These are phyloP conservation scores for Talaromyces sp. DNA, from an alignment of 2,329 filamentous ascomycete genomes.

Conservation along the genomic window DNA sequence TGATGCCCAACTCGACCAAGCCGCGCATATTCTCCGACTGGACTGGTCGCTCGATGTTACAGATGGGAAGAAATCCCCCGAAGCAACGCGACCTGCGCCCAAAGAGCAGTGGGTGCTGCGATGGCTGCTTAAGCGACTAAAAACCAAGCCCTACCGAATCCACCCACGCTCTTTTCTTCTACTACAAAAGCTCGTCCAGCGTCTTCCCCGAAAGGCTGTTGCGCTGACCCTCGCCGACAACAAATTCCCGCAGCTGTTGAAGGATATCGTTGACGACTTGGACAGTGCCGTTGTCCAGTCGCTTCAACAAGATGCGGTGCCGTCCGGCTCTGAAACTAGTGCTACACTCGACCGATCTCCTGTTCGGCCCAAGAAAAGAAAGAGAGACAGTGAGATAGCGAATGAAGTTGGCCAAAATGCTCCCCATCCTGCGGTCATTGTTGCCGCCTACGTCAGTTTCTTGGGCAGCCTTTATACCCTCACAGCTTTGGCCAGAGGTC, in stretches of 20 bases:
- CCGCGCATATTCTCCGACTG: constrained; percentile 38
- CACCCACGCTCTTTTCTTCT: constrained; percentile 47
- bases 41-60: constrained; percentile 19
- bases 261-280: constrained; percentile 59
- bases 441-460: constrained; percentile 27
- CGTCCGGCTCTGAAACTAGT: constrained; percentile 30
- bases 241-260: constrained; percentile 61
- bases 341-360: constrained; percentile 27
- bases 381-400: constrained; percentile 31
- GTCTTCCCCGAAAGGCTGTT: constrained; percentile 64
- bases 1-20: constrained; percentile 35
- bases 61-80: neutral
- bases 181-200: constrained; percentile 59
- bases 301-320: constrained; percentile 19
- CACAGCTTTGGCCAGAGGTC: constrained; percentile 22
- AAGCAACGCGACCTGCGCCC: constrained; percentile 23
- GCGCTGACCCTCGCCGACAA: constrained; percentile 67
- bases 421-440: constrained; percentile 10
- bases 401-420: constrained; percentile 3
- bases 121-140: constrained; percentile 61
- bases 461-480: constrained; percentile 31
- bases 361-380: constrained; percentile 30
- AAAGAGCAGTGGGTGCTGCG: constrained; percentile 62
- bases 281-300: constrained; percentile 24
- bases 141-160: constrained; percentile 38